A percentile compares a stretch with the other conserved stretches of the same genome.
These are phyloP conservation scores for Russula virescens DNA, from an alignment of 768 basidiomycete species.

Conservation along the genomic window DNA sequence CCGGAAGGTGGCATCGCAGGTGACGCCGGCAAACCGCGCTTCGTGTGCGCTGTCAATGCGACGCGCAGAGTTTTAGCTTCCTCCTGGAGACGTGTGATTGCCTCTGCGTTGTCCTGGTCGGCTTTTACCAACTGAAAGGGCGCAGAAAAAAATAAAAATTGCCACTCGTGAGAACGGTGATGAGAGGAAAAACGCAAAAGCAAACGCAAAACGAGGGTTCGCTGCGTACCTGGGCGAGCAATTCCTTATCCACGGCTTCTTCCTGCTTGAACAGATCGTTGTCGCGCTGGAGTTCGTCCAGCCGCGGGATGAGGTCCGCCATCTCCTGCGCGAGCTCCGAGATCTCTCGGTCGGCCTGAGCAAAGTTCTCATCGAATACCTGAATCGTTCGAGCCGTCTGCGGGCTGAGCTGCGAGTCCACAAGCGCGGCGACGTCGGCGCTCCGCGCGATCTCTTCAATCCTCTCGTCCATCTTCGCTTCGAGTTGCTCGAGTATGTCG, in stretches of 20 bases:
- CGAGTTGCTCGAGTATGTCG: conserved; percentile 17
- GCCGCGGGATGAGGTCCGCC: conserved; percentile 10
- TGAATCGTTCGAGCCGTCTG: conserved; percentile 9
- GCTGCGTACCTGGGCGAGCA: conserved; percentile 26
- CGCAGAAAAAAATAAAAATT: neutral
- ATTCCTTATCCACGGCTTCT: conserved; percentile 22
- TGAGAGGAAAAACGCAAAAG: neutral
- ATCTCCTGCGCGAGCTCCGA: conserved; percentile 20
- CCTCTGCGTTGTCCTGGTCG: conserved; percentile 12
- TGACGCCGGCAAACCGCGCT: neutral
- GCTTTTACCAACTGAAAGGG: conserved; percentile 16
- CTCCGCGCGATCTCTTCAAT: conserved; percentile 19
- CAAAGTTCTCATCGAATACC: conserved; percentile 4
- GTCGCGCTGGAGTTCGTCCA: conserved; percentile 10
- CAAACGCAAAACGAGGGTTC: too few relatives aligned
- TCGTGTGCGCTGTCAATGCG: conserved; percentile 5
- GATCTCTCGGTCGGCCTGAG: conserved; percentile 17
- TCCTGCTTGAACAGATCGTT: conserved; percentile 18
- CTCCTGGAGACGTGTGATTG: conserved; percentile 9
- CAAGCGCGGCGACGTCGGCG: neutral
- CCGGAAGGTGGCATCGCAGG: neutral
- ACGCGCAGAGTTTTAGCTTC: conserved; percentile 3
- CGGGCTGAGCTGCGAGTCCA: neutral
- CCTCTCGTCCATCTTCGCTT: conserved; percentile 20
- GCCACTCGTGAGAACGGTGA: neutral